A percentile compares a stretch with the other conserved stretches of the same genome.
Evolutionary conservation across 192 early-diverging fungal genomes (phyloP).

Genomic region (Podila minutissima): DNA sequence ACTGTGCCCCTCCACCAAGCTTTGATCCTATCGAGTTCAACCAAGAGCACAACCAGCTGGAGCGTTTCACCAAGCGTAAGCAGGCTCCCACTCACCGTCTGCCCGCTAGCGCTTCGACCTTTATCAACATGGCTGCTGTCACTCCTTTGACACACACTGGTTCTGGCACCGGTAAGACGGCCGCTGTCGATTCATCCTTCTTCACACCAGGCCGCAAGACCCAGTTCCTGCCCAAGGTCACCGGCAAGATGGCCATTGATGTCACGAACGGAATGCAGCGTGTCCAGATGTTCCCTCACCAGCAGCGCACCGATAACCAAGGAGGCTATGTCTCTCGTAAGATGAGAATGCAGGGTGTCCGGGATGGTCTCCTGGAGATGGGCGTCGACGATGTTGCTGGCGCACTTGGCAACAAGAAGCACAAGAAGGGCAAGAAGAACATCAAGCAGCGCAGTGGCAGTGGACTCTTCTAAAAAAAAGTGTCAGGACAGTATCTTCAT

Average conservation of each 20-base stretch:
- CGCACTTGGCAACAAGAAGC: constrained; percentile 62
- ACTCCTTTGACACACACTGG: constrained; percentile 53
- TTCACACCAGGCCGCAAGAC: constrained; percentile 45
- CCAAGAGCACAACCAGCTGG: constrained; percentile 76
- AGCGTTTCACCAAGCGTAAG: constrained; percentile 62
- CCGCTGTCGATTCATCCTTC: constrained; percentile 63
- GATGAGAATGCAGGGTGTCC: constrained; percentile 42
- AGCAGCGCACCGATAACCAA: constrained; percentile 57
- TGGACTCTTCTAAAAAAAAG: constrained; percentile 51
- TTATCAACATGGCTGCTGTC: constrained; percentile 62
- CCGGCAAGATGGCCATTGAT: constrained; percentile 46
- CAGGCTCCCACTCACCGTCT: constrained; percentile 40
- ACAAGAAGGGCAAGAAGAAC: constrained; percentile 83
- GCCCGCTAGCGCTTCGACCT: constrained; percentile 61
- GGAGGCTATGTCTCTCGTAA: constrained; percentile 48
- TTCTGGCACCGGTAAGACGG: constrained; percentile 56
- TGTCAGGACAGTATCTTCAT: constrained; percentile 28
- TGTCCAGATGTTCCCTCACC: constrained; percentile 72
- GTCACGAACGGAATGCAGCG: constrained; percentile 55
- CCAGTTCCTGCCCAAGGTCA: constrained; percentile 49
- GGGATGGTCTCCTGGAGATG: constrained; percentile 34
- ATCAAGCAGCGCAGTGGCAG: constrained; percentile 77
- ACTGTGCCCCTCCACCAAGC: constrained; percentile 87
- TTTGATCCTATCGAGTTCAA: constrained; percentile 81
- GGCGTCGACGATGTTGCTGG: constrained; percentile 41